These are phyloP conservation scores for Saccharum spontaneum DNA, from an alignment of 176 grass and related monocot species.

Conservation along the genomic window DNA sequence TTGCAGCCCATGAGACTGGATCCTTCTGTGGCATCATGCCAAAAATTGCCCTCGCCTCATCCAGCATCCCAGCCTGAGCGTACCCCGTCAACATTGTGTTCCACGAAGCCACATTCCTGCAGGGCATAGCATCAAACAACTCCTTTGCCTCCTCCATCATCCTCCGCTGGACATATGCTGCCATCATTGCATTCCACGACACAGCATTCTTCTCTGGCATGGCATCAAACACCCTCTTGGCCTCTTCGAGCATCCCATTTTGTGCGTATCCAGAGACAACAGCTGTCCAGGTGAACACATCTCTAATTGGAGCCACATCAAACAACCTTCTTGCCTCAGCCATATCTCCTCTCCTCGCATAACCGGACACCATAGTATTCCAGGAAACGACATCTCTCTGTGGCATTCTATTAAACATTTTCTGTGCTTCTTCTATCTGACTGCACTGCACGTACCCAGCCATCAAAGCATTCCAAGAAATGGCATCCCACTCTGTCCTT, in stretches of 20 bases:
- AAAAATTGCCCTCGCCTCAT: slow-evolving; percentile 60
- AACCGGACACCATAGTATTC: slow-evolving; percentile 82
- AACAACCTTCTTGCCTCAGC: slow-evolving; percentile 59
- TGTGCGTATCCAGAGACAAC: slow-evolving; percentile 84
- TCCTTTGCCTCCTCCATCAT: slow-evolving; percentile 71
- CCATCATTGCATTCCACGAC: slow-evolving; percentile 88
- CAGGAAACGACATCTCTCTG: slow-evolving; percentile 72
- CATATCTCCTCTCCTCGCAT: slow-evolving; percentile 72
- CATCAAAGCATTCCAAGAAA: slow-evolving; percentile 95
- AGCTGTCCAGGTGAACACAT: slow-evolving; percentile 93
- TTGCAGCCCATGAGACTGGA: slow-evolving; percentile 85
- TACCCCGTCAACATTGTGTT: slow-evolving; percentile 91
- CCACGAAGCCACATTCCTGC: slow-evolving; percentile 71
- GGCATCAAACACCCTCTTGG: slow-evolving; percentile 67
- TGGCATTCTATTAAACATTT: slow-evolving; percentile 75
- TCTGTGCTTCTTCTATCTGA: slow-evolving; percentile 48
- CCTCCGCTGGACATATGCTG: slow-evolving; percentile 67
- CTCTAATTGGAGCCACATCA: slow-evolving; percentile 58
- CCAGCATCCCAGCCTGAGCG: slow-evolving; percentile 73
- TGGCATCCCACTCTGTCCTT: slow-evolving; percentile 65
- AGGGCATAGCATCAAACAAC: slow-evolving; percentile 70
- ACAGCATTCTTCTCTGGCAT: slow-evolving; percentile 86
- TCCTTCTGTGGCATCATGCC: slow-evolving; percentile 69
- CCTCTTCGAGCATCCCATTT: slow-evolving; percentile 79
- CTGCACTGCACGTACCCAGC: slow-evolving; percentile 61